These are phyloP conservation scores for Ceratobasidium sp. DNA, from an alignment of 1,284 basidiomycete genomes.

Conservation along the genomic window DNA sequence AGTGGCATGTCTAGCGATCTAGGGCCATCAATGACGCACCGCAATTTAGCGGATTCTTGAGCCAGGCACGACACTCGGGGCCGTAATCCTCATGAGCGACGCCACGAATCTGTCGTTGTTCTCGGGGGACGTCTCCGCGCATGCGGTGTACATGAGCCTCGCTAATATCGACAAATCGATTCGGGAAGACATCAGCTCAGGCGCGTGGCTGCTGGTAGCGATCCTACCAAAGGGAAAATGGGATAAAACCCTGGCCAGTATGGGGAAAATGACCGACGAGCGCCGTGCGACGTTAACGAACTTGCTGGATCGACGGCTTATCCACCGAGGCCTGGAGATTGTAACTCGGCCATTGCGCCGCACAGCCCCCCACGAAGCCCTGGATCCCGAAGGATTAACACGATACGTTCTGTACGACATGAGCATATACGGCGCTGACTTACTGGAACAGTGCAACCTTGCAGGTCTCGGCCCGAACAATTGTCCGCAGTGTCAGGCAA, in stretches of 20 bases:
- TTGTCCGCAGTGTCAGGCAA: no score
- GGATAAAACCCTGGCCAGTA: not conserved
- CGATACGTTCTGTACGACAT: conserved; percentile 8
- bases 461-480: not conserved
- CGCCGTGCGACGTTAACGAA: not conserved
- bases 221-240: not conserved
- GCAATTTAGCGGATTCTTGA: not conserved
- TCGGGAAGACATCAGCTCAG: not conserved
- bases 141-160: not conserved
- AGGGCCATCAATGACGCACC: not conserved
- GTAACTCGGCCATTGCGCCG: not conserved
- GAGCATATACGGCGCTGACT: not conserved
- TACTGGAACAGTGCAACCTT: conserved; percentile 1
- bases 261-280: not conserved
- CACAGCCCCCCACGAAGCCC: not conserved
- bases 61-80: not conserved
- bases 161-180: conserved; percentile 7
- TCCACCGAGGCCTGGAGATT: conserved; percentile 22
- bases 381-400: not conserved
- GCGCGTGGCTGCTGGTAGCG: conserved; percentile 2
- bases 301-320: conserved; percentile 13
- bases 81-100: not conserved
- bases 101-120: not conserved
- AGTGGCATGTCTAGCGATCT: not conserved
- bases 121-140: conserved; percentile 8